Evolutionary conservation across 345 rosid species (phyloP), one percentile per base, ranked within the genome.

Genomic region (rapeseed (Brassica napus)): DNA sequence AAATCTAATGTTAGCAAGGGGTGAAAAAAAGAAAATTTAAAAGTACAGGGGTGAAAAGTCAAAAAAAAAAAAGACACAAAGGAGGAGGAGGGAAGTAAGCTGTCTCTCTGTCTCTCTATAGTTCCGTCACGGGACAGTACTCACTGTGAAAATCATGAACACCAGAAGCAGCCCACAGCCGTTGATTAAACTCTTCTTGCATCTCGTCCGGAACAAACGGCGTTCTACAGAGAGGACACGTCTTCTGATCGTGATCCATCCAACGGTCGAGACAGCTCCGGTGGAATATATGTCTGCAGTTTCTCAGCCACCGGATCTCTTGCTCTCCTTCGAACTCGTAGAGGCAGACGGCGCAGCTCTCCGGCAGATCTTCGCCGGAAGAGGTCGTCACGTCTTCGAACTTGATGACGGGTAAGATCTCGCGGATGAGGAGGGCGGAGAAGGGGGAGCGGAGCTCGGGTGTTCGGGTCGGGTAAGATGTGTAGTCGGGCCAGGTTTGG

Each of bases 221-320:
- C 1, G 91, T 89, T 84, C 98, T 86, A 49, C 97, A 94, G 1
- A 94, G 97, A 1, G 97, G 98, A 73, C 98, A 94, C 5, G 94
- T 94, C 78, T 84, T 83, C 86, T 89, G 90, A 64, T 90, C 97
- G 2, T 90, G 94, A 83, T 92, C 97, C 91, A 94, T 90, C 98
- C 98, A 94, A 77, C 93, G 94, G 91, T 92, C 97, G 66, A 94
- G 66, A 81, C 98, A 94, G 4, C 82, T 82, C 82, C 92, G 61
- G 71, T 94, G 98, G 32, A 94, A 94, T 62, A 94, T 79, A 82
- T 94, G 98, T 80, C 77, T 82, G 57, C 98, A 94, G 76, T 88
- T 89, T 83, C 86, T 86, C 78, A 92, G 32, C 93, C 91, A 85
- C 81, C 96, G 81, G 83, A 92, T 88, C 89, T 92, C 98, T 26